Evolutionary conservation across 805 yeast genomes (phyloP).

Genomic region (Metschnikowia drakensbergensis): DNA sequence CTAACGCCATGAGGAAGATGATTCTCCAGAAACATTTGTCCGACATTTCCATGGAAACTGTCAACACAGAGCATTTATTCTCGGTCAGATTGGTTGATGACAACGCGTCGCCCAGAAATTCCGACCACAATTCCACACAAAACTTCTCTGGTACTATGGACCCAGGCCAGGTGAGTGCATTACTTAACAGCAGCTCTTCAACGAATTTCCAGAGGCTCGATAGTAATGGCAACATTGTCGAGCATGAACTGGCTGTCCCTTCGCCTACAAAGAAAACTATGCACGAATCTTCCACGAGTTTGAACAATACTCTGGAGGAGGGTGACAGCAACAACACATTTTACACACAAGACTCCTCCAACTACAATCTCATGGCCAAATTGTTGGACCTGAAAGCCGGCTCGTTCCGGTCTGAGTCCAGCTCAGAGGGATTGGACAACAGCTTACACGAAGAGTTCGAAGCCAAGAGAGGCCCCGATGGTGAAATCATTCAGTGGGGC

Average conservation of each 20-base stretch:
- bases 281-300: constrained; percentile 6
- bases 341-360: constrained; percentile 15
- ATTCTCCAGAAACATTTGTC: constrained; percentile 33
- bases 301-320: constrained; percentile 16
- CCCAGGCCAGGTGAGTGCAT: constrained; percentile 21
- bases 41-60: constrained; percentile 71
- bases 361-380: constrained; percentile 15
- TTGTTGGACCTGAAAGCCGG: constrained; percentile 12
- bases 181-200: constrained; percentile 21
- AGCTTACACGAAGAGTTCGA: constrained; percentile 28
- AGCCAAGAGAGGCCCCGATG: constrained; percentile 25
- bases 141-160: constrained; percentile 24
- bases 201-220: constrained; percentile 43
- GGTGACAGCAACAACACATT: constrained; percentile 8
- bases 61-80: constrained; percentile 78
- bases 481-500: constrained; percentile 16
- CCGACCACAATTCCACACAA: constrained; percentile 14
- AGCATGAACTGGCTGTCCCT: constrained; percentile 13
- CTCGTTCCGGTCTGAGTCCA: constrained; percentile 2
- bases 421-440: constrained; percentile 1
- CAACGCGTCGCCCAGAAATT: constrained; percentile 26
- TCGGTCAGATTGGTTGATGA: constrained; percentile 75
- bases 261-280: constrained; percentile 14
- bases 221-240: constrained; percentile 42
- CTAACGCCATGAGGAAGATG: constrained; percentile 18